Evolutionary conservation across 495 filamentous ascomycete species (phyloP), one percentile per base, ranked within the genome.

Genomic region (Aspergillus asperescens): DNA sequence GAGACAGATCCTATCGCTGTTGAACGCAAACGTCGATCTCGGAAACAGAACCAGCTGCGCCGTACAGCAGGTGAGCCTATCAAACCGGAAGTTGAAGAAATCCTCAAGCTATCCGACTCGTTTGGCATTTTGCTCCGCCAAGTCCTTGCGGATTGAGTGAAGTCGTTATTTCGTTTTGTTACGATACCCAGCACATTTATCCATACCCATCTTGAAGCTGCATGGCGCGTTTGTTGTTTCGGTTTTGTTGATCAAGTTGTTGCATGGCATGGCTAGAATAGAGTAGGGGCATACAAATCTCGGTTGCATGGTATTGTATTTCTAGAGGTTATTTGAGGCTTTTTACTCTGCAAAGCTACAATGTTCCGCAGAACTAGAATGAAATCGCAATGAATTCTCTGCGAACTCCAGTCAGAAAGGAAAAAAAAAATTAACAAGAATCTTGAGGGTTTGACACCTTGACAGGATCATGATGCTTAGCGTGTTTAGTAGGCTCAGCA

Each of bases 31-130:
- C 76, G 88, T 29, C 77, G 92, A 52, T 73, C 74, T 23, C 86
- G 80, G 73, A 83, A 78, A 57, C 86, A 87, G 60, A 90, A 95
- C 58, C 80, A 84, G 37, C 74, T 98, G 31, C 79, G 88, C 57
- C 77, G 90, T 34, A 86, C 78, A 15, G 91, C 93, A 1, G 93
- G 93, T 5, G 94, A 97, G 73, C 93, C 93, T 3, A 69, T 77
- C 37, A 98, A 98, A 70, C 93, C 93, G 2, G 75, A 71, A 7
- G 79, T 97, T 4, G 71, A 60, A 20, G 93, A 98, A 74, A 78
- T 95, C 37, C 67, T 82, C 48, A 89, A 87, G 69, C 64, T 98
- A 59, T 80, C 79, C 55, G 83, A 85, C 12, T 82, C 84, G 45
- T 98, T 98, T 66, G 63, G 93, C 57, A 69, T 77, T 24, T 91